Base-by-base conservation (phyloP, 345 rosid species). In the Reutealis trisperma region DNA sequence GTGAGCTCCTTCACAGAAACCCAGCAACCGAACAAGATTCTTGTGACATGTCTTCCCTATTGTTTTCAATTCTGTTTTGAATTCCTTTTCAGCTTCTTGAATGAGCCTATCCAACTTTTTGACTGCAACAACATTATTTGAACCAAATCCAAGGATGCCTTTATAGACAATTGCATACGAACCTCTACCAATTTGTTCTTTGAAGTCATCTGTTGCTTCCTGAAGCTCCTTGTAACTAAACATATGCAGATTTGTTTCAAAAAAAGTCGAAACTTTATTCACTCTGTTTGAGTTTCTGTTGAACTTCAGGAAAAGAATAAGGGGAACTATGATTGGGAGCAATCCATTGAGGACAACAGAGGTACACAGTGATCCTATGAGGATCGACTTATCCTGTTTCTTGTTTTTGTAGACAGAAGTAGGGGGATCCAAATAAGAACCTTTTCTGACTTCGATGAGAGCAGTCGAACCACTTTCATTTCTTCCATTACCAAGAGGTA, bases 181-280 rank as follows among this genome's bases (percentile, higher is more conserved):
- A 30, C 86, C 86, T 63, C 82, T 80, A 18, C 86, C 86, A 0
- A 84, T 14, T 69, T 81, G 78, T 69, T 84, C 82, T 73, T 22
- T 65, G 67, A 84, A 84, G 32, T 77, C 67, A 27, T 69, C 57
- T 25, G 83, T 83, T 24, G 78, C 83, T 18, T 76, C 73, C 57
- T 37, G 27, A 2, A 83, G 78, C 41, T 83, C 83, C 68, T 22
- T 10, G 73, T 76, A 44, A 70, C 70, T 45, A 57, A 83, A 79
- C 64, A 15, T 55, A 59, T 30, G 73, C 78, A 83, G 6, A 72
- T 76, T 76, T 19, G 83, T 37, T 47, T 57, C 73, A 0, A 30
- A 30, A 74, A 19, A 16, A 4, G 18, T 13, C 12, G 77, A 52
- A 63, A 9, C 34, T 16, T 18, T 34, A 22, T 13, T 16, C 0